Base-by-base conservation (phyloP, 805 yeast species). In the Wickerhamiella qilinensis region DNA sequence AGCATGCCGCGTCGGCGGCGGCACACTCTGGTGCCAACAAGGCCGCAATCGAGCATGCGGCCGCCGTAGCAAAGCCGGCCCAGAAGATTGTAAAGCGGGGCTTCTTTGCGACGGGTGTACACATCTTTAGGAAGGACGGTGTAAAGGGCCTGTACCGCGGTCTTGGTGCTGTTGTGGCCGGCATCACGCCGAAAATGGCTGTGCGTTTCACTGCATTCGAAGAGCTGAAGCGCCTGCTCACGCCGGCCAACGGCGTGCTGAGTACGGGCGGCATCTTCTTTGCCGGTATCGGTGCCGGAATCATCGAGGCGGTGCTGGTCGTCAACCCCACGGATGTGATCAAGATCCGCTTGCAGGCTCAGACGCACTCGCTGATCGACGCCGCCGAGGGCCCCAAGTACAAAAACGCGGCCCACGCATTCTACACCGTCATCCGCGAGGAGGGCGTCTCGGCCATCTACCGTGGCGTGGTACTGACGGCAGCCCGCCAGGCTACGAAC, bases 281-380 rank as follows among this genome's bases (percentile, higher is more conserved):
- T 37, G 86, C 96, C 33, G 98, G 98, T 63, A 91, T 88, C 20
- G 86, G 94, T 59, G 97, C 98, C 16, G 98, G 98, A 64, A 67
- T 83, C 56, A 83, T 95, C 36, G 98, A 88, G 62, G 95, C 97
- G 2, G 86, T 91, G 40, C 62, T 80, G 43, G 88, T 88, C 42
- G 98, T 88, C 31, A 91, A 84, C 57, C 97, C 97, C 33, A 88
- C 85, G 80, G 98, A 88, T 60, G 96, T 91, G 44, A 93, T 88
- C 47, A 88, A 88, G 62, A 88, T 88, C 56, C 71, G 98, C 60
- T 71, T 88, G 56, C 98, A 88, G 63, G 94, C 97, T 15, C 98
- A 88, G 64, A 79, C 77, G 48, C 88, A 83, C 57, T 80, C 93
- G 33, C 69, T 86, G 73, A 75, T 77, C 39, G 94, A 83, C 55